Percentiles rank a stretch among this genome's conserved stretches.
Evolutionary conservation across 2,329 filamentous ascomycete genomes (phyloP).

Genomic region (Aschersonia sp.): DNA sequence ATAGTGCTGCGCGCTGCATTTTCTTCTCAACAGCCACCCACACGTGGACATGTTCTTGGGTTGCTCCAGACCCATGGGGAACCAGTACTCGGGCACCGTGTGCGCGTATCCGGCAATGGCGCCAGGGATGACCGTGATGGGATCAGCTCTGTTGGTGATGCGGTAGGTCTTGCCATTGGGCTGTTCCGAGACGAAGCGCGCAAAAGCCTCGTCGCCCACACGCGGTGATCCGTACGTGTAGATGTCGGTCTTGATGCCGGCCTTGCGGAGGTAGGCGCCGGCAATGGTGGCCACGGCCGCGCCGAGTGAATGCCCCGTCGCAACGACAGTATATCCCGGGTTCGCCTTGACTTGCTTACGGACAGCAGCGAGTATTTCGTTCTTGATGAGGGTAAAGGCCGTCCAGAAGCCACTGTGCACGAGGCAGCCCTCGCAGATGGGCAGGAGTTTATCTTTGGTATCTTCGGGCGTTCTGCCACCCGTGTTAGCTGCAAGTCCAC

Average conservation of each 20-base stretch:
- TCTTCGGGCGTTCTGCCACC: background rate
- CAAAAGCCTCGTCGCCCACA: constrained; percentile 44
- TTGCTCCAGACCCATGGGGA: background rate
- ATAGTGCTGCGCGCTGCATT: background rate
- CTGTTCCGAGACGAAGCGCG: constrained; percentile 7
- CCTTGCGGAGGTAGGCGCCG: constrained; percentile 36
- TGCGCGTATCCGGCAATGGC: background rate
- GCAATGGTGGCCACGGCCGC: constrained; percentile 48
- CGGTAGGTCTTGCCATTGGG: background rate
- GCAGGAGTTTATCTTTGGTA: background rate
- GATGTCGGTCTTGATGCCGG: constrained; percentile 32
- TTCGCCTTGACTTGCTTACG: background rate
- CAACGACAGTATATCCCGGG: constrained; percentile 21
- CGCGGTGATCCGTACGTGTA: constrained; percentile 57
- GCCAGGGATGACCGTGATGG: background rate
- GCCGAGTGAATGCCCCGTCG: constrained; percentile 55
- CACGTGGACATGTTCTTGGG: background rate
- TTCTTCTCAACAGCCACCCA: background rate
- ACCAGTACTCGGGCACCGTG: constrained; percentile 1
- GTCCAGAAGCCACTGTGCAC: constrained; percentile 1
- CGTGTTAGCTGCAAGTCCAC: background rate
- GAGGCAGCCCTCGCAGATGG: background rate
- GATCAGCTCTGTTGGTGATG: background rate
- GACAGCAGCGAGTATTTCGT: background rate
- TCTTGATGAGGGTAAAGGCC: background rate